Evolutionary conservation across 257 asterid species (phyloP).

Genomic region (Solanum arcanum): DNA sequence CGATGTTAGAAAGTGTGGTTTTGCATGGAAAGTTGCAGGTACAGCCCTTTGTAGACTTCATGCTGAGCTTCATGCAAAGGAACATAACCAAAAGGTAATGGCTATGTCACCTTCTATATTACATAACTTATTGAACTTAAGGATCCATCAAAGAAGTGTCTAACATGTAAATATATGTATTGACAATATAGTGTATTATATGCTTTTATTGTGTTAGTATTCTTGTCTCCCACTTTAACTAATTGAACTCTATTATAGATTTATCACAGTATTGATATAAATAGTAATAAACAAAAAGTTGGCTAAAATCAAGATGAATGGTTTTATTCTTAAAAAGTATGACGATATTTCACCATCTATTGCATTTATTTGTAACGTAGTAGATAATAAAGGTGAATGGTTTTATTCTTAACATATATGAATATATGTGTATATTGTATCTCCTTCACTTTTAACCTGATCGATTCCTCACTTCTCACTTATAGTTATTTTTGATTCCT

Average conservation of each 20-base stretch:
- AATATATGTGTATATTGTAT: too few relatives aligned
- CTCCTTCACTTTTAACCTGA: too few relatives aligned
- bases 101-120: conserved; percentile 33
- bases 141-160: neutral
- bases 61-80: conserved; percentile 19
- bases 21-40: conserved; percentile 79
- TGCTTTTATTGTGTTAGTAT: neutral
- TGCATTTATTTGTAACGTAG: too few relatives aligned
- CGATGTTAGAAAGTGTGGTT: conserved; percentile 29
- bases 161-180: neutral
- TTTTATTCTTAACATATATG: too few relatives aligned
- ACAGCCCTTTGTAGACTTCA: conserved; percentile 35
- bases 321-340: too few relatives aligned
- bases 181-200: neutral
- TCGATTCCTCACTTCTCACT: too few relatives aligned
- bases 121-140: conserved; percentile 29
- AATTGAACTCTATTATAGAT: neutral
- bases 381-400: too few relatives aligned
- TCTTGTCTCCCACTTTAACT: neutral
- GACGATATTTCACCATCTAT: too few relatives aligned
- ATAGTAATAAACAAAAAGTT: too few relatives aligned
- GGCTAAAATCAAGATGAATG: too few relatives aligned
- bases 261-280: too few relatives aligned
- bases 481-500: too few relatives aligned
- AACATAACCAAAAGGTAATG: conserved; percentile 23